phyloP scores from a whole-genome alignment of 1,139 yeast genomes.

The Diutina rugosa region DNA sequence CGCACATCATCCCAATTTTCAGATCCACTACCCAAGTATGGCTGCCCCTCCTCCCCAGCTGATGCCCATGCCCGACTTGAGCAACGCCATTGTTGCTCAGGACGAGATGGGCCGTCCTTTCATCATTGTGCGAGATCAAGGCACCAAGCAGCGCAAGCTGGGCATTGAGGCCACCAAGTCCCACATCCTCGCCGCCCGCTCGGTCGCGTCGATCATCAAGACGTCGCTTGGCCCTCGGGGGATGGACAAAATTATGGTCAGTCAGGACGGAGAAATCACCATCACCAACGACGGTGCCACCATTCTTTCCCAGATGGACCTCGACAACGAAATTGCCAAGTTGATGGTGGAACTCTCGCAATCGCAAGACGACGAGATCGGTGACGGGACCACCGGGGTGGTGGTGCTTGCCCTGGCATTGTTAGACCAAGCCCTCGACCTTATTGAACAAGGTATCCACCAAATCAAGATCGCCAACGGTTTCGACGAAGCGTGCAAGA shows the following conservation, averaged over 20 bases:
- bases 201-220: constrained; percentile 85
- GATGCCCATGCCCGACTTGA: constrained; percentile 67
- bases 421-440: constrained; percentile 85
- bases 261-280: constrained; percentile 94
- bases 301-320: constrained; percentile 87
- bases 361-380: constrained; percentile 97
- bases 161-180: constrained; percentile 93
- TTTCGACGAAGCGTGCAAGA: constrained; percentile 90
- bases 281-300: constrained; percentile 99
- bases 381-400: constrained; percentile 99
- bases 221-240: constrained; percentile 97
- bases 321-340: constrained; percentile 93
- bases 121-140: constrained; percentile 95
- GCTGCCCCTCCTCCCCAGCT: background rate
- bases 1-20: background rate
- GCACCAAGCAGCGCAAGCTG: constrained; percentile 80
- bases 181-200: constrained; percentile 90
- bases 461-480: constrained; percentile 97
- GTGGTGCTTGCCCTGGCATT: constrained; percentile 93
- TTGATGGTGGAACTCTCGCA: constrained; percentile 84
- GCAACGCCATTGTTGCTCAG: constrained; percentile 96
- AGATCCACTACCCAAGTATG: background rate
- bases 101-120: constrained; percentile 99
- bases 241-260: constrained; percentile 84
- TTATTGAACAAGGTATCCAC: constrained; percentile 93